Percentiles rank a stretch among this genome's conserved stretches.
Evolutionary conservation across 805 yeast genomes (phyloP).

Genomic region (Metschnikowia baotianmanensis): DNA sequence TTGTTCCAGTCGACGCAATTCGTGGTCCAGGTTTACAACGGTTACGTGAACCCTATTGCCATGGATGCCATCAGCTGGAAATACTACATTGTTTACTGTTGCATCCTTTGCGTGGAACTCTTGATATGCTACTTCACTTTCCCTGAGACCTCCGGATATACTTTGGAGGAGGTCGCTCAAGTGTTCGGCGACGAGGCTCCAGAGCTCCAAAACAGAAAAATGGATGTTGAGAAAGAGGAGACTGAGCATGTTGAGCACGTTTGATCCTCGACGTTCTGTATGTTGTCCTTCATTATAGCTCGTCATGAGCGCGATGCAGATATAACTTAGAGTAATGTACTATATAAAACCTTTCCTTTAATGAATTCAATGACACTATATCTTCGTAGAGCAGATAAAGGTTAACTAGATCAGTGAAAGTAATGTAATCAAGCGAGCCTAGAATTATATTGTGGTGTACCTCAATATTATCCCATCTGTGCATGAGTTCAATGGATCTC

Average conservation of each 20-base stretch:
- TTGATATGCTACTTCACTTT: constrained; percentile 30
- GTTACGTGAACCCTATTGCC: constrained; percentile 31
- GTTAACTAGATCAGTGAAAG: too few species aligned
- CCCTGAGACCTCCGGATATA: constrained; percentile 43
- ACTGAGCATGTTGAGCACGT: constrained; percentile 15
- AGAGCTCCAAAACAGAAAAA: constrained; percentile 8
- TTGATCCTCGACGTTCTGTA: background rate
- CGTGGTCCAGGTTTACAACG: constrained; percentile 23
- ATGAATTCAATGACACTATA: too few species aligned
- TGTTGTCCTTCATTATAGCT: too few species aligned
- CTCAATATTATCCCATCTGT: too few species aligned
- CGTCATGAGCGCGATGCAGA: too few species aligned
- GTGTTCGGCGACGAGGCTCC: constrained; percentile 38
- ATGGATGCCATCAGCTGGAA: constrained; percentile 43
- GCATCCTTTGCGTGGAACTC: constrained; percentile 29
- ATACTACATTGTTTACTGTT: constrained; percentile 42
- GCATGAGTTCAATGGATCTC: too few species aligned
- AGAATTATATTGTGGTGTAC: too few species aligned
- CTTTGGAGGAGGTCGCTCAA: constrained; percentile 43
- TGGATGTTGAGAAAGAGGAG: constrained; percentile 5
- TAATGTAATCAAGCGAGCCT: too few species aligned
- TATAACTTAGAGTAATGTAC: background rate
- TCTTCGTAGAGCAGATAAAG: too few species aligned
- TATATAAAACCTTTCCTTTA: too few species aligned
- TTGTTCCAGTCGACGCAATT: constrained; percentile 25